Evolutionary conservation across 306 rosid species (phyloP), one percentile per base, ranked within the genome.

Genomic region (Ormosia semicastrata): DNA sequence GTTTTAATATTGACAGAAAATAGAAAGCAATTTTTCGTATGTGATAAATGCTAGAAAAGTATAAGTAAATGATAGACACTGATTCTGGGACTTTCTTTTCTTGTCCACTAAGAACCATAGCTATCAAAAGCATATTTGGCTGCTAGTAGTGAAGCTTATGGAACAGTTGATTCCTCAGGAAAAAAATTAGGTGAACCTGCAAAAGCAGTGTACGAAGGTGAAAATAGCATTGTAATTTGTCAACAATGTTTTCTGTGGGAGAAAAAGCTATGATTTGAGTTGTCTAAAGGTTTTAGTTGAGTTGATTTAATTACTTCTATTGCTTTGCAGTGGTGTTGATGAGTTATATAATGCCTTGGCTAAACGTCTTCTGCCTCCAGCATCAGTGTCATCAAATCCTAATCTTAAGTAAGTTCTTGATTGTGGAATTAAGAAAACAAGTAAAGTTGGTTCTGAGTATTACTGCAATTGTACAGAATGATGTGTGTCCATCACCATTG

Each of bases 331-430:
- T 78, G 76, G 73, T 66, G 91, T 93, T 18, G 90, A 89, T 32
- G 97, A 92, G 54, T 75, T 95, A 79, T 93, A 90, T 68, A 96
- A 91, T 86, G 84, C 90, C 80, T 85, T 95, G 89, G 99, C 89
- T 40, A 53, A 59, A 67, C 90, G 90, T 58, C 88, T 95, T 81
- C 86, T 89, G 78, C 87, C 89, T 74, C 79, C 70, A 3, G 91
- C 85, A 2, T 85, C 86, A 12, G 83, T 75, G 13, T 65, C 81
- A 32, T 84, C 92, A n/a, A 88, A 85, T 80, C 86, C 97, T 63
- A 82, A 87, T 75, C 43, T 67, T 66, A 95, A 90, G 98, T 95
- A 74, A 86, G 92, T 83, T 86, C 4, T 67, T 63, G 75, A 76
- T 73, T 77, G 50, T 17, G 62, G 71, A 81, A 56, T 82, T 59